Base-by-base conservation (phyloP, 805 yeast species). In the Alloascoidea hylecoeti region DNA sequence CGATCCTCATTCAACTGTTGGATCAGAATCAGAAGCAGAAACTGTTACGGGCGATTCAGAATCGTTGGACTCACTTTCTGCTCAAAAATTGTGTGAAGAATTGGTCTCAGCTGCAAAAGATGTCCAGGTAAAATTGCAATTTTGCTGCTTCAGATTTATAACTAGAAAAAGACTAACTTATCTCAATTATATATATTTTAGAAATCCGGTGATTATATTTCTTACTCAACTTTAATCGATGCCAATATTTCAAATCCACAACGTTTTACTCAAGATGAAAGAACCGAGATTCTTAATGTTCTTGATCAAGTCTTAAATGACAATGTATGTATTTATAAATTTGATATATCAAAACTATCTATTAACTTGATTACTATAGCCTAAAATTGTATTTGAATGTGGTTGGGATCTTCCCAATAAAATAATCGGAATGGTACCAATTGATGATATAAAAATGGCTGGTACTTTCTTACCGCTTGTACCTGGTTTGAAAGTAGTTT, bases 321-420 rank as follows among this genome's bases (percentile, higher is more conserved):
- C 12, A 40, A 43, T 33, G 44, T 42, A 35, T 18, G 47, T 40
- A 13, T 16, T 39, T 16, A 23, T 30, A 19, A 35, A 50, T 0
- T n/a, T n/a, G 13, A 9, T 23, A 9, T n/a, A n/a, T 9, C n/a
- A 23, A 23, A 9, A 9, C 9, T 23, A n/a, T 23, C n/a, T n/a
- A 9, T 9, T 9, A 23, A 9, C 30, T 23, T 9, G n/a, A 9
- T 9, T 9, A 9, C 13, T n/a, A n/a, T 53, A 79, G 50, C 61
- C 64, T 14, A 66, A 65, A 6, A 55, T 84, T 18, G 61, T 75
- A 0, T 63, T 68, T 34, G 80, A 78, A 46, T 72, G 85, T 42
- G 95, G 94, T 2, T 88, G 96, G 96, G 96, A 88, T 54, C 51
- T 88, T n/a, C 95, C 95, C 1, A 68, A n/a, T 9, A 23, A 23